Evolutionary conservation across 306 rosid genomes (phyloP).

Genomic region (Fragaria vesca): DNA sequence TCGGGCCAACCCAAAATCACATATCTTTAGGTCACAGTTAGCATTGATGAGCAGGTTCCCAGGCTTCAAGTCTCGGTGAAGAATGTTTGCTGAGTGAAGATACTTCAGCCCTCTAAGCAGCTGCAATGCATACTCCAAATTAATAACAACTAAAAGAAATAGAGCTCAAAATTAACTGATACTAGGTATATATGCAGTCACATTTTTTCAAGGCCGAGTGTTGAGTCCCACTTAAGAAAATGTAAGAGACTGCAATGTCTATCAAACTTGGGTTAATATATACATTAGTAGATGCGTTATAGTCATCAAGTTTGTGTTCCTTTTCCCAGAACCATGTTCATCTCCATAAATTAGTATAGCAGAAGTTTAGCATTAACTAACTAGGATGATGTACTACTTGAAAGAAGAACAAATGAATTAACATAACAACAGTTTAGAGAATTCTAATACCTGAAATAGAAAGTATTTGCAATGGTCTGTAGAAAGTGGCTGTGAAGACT

Average conservation of each 20-base stretch:
- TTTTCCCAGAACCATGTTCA: not conserved
- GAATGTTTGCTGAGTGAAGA: slow-evolving; percentile 81
- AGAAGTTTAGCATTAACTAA: slow-evolving; percentile 15
- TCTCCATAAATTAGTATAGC: not conserved
- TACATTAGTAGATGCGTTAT: not conserved
- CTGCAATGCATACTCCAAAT: slow-evolving; percentile 37
- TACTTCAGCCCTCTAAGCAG: slow-evolving; percentile 82
- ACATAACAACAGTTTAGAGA: not conserved
- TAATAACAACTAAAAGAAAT: slow-evolving; percentile 16
- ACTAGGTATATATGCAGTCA: not conserved
- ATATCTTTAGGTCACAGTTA: slow-evolving; percentile 77
- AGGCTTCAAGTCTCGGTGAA: slow-evolving; percentile 91
- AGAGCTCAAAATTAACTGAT: not conserved
- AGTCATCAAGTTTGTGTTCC: not conserved
- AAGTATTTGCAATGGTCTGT: slow-evolving; percentile 77
- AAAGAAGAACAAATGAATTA: slow-evolving; percentile 7
- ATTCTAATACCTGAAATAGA: slow-evolving; percentile 62
- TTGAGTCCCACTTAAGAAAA: not conserved
- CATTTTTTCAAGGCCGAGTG: not conserved
- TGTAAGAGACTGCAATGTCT: not conserved
- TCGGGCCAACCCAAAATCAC: slow-evolving; percentile 86
- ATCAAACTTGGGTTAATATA: not conserved
- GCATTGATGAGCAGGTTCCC: slow-evolving; percentile 79
- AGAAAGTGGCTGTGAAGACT: slow-evolving; percentile 69
- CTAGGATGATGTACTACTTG: slow-evolving; percentile 4